Base-by-base conservation (phyloP, 768 basidiomycete species). In the Cytidiella melzeri region DNA sequence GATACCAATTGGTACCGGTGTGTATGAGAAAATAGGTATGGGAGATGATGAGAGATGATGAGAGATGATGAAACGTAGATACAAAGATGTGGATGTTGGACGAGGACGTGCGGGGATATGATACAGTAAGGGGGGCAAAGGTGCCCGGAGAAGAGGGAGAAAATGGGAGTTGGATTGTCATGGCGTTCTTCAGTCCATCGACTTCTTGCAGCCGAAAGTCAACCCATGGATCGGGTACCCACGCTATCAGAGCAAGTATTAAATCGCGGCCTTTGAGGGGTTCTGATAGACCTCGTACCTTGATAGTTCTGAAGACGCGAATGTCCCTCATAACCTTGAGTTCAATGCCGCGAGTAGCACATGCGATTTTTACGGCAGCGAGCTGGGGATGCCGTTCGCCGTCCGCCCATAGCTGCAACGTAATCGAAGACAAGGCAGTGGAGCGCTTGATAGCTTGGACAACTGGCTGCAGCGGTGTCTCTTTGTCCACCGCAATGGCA, bases 271-370 rank as follows among this genome's bases (percentile, higher is more conserved):
- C 7, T 7, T 34, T 34, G 30, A 7, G 15, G 30, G 15, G 15
- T 7, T 34, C 30, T 34, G 30, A 34, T 34, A 34, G 30, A 34
- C 30, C 9, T 7, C 30, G 30, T 34, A 34, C 30, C 30, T 34
- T 34, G 15, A 76, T 61, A 39, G 68, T 58, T 43, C 85, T 77
- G 63, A 83, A 82, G 48, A 62, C 62, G 51, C 68, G 64, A 37
- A 85, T 67, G 57, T 83, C 76, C 41, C 63, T 64, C 24, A 76
- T 76, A 28, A 80, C 64, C 46, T 65, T 64, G 55, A 87, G 61
- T 24, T 75, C 74, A 40, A 87, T 69, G 41, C 84, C 84, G 52
- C 72, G 71, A 57, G 72, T 71, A 13, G 80, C 82, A 63, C 86
- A 89, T 3, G 75, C 76, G 56, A 83, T 80, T 65, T 74, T 79